Percentiles rank a stretch among this genome's conserved stretches.
These are phyloP conservation scores for Tricladium varicosporioides DNA, from an alignment of 2,329 filamentous ascomycete genomes.

Conservation along the genomic window DNA sequence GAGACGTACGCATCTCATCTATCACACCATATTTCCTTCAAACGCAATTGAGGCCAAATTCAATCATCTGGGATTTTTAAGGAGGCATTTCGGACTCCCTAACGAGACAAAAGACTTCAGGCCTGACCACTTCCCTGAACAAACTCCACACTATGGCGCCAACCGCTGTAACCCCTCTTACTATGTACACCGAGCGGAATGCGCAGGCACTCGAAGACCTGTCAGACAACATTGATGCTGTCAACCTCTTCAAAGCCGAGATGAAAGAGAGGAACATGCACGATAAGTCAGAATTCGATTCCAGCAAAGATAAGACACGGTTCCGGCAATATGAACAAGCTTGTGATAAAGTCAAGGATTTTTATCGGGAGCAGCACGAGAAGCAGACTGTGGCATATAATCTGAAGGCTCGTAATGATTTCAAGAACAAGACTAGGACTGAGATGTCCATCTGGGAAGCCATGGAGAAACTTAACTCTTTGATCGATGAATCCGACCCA, in stretches of 20 bases:
- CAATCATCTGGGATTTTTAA: no score
- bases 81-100: no score
- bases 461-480: slow-evolving; percentile 87
- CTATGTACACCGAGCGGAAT: slow-evolving; percentile 16
- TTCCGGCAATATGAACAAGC: slow-evolving; percentile 84
- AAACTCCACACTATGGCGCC: no score
- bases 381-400: slow-evolving; percentile 83
- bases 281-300: no score
- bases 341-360: slow-evolving; percentile 80
- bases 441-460: slow-evolving; percentile 88
- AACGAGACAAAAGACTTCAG: no score
- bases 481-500: slow-evolving; percentile 88
- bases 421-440: slow-evolving; percentile 60
- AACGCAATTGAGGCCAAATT: no score
- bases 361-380: slow-evolving; percentile 72
- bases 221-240: slow-evolving; percentile 50
- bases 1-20: no score
- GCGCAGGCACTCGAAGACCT: slow-evolving; percentile 41
- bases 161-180: neutral
- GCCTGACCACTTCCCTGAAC: no score
- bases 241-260: slow-evolving; percentile 50
- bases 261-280: slow-evolving; percentile 53
- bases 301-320: slow-evolving; percentile 69
- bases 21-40: no score
- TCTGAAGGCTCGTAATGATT: slow-evolving; percentile 71